phyloP scores from a whole-genome alignment of 2,329 filamentous ascomycete genomes.

The Neurospora sp. region DNA sequence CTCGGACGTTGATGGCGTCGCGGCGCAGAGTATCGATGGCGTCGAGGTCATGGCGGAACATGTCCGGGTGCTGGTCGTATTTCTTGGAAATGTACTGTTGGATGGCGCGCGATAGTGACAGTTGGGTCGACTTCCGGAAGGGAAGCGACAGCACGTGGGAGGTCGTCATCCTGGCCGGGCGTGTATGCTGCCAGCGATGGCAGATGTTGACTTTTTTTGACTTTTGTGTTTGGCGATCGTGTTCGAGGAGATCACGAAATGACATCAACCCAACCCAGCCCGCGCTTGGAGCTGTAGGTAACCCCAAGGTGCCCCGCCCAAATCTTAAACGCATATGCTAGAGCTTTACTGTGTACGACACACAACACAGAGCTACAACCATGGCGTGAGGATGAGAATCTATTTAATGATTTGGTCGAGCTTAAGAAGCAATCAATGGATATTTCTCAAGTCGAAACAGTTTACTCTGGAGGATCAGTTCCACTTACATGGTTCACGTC shows the following conservation, averaged over 20 bases:
- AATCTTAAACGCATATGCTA: background rate
- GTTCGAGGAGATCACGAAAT: conserved; percentile 5
- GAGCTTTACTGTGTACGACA: background rate
- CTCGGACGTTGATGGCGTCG: conserved; percentile 80
- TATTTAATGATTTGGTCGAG: too few species aligned
- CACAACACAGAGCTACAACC: background rate
- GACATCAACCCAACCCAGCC: conserved; percentile 7
- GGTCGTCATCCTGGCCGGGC: conserved; percentile 4
- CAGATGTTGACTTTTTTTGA: conserved; percentile 8
- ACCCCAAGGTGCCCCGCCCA: background rate
- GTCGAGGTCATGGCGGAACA: conserved; percentile 81
- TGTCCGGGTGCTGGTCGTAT: conserved; percentile 97
- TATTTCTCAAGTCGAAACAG: background rate
- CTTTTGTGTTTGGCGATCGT: background rate
- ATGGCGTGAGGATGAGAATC: background rate
- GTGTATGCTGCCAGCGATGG: background rate
- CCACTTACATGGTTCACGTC: background rate
- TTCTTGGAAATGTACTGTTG: conserved; percentile 94
- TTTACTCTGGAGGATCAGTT: background rate
- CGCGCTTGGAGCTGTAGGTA: background rate
- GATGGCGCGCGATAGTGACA: conserved; percentile 73
- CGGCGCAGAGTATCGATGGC: conserved; percentile 73
- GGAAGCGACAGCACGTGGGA: conserved; percentile 67
- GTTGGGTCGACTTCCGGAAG: conserved; percentile 74
- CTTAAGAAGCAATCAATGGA: background rate